Percentiles rank a stretch among this genome's conserved stretches.
phyloP scores from a whole-genome alignment of 2,329 filamentous ascomycete species.

The Colletotrichum graminicola region DNA sequence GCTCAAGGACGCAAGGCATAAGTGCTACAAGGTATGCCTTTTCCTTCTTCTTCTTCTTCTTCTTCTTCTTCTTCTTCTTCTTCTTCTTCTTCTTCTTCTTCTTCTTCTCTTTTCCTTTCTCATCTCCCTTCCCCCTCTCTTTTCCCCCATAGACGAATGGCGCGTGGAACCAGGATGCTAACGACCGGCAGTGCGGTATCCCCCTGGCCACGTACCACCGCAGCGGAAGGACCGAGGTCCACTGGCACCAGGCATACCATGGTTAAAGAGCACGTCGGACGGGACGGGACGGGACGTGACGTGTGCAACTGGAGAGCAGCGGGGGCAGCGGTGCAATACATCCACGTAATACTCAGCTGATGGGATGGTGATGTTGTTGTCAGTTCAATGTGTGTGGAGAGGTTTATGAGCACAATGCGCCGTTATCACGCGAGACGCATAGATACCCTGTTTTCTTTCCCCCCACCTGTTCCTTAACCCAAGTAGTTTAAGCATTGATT shows the following conservation, averaged over 20 bases:
- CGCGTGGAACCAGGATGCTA: not conserved
- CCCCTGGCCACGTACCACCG: conserved; percentile 46
- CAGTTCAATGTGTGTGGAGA: not conserved
- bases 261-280: not conserved
- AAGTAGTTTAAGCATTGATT: not conserved
- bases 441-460: conserved; percentile 27
- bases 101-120: not conserved
- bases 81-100: too few species aligned
- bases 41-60: too few species aligned
- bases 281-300: not conserved
- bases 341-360: not conserved
- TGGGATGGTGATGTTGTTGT: not conserved
- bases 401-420: not conserved
- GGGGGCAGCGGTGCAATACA: not conserved
- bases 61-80: too few species aligned
- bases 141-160: not conserved
- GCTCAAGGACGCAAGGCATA: conserved; percentile 45
- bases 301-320: not conserved
- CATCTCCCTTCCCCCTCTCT: not conserved
- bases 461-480: too few species aligned
- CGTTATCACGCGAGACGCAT: conserved; percentile 5
- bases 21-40: conserved; percentile 43
- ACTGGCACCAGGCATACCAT: conserved; percentile 39
- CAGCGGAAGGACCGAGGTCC: conserved; percentile 45
- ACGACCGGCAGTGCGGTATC: conserved; percentile 43